These are phyloP conservation scores for Dioscorea dumetorum DNA, from an alignment of 106 monocot species.

Conservation along the genomic window DNA sequence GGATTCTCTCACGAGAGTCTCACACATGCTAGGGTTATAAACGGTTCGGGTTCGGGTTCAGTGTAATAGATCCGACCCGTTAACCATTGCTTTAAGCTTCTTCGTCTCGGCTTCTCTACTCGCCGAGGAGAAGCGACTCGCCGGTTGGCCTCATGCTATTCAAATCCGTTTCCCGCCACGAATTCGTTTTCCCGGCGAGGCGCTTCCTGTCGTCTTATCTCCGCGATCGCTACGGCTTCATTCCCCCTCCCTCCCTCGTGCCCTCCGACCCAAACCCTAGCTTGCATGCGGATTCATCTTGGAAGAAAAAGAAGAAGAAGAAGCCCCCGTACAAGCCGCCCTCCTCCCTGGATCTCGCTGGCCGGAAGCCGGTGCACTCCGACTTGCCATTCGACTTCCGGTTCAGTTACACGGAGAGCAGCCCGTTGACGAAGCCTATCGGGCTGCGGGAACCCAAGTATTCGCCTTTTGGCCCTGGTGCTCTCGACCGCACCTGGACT, in stretches of 20 bases:
- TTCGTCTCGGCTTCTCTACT: too few relatives aligned
- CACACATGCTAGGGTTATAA: too few relatives aligned
- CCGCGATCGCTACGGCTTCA: conserved; percentile 73
- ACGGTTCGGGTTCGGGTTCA: too few relatives aligned
- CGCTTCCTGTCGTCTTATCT: conserved; percentile 7
- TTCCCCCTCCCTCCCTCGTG: conserved; percentile 49
- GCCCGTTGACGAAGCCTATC: conserved; percentile 45
- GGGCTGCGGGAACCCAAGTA: conserved; percentile 89
- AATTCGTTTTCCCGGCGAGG: background rate
- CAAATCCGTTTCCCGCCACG: conserved; percentile 11
- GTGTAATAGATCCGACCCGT: too few relatives aligned
- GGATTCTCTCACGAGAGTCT: too few relatives aligned
- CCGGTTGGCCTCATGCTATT: background rate
- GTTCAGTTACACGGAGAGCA: conserved; percentile 80
- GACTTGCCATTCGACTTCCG: conserved; percentile 74
- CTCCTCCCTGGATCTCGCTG: conserved; percentile 61
- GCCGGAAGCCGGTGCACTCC: conserved; percentile 37
- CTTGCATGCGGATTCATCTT: too few relatives aligned
- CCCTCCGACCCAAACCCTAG: conserved; percentile 4
- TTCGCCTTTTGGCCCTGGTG: conserved; percentile 82
- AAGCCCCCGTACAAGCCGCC: conserved; percentile 73
- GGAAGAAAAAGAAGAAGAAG: conserved; percentile 17
- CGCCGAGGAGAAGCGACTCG: too few relatives aligned
- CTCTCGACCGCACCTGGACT: conserved; percentile 73
- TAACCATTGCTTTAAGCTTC: too few relatives aligned